phyloP scores from a whole-genome alignment of 371 early-diverging fungal species.

The Mortierella sp. region DNA sequence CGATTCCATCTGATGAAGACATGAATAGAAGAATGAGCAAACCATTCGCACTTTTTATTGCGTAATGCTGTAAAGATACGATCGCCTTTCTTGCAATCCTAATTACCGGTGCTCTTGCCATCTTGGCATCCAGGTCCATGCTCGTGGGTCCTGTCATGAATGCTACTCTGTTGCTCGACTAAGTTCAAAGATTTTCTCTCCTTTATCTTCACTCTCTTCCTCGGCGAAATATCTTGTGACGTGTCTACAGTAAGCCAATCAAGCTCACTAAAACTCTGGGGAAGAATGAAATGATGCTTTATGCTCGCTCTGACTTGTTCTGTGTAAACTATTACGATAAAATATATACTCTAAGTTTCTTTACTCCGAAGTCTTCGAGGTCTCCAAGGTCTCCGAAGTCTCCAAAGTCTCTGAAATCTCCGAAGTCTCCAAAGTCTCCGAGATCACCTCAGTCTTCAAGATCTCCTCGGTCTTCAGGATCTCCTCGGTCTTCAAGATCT shows the following conservation, averaged over 20 bases:
- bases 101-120: slow-evolving; percentile 3
- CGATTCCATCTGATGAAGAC: slow-evolving; percentile 23
- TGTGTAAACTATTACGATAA: background rate
- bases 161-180: background rate
- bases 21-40: background rate
- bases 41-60: background rate
- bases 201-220: background rate
- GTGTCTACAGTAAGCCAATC: background rate
- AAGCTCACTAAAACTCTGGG: background rate
- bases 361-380: slow-evolving; percentile 5
- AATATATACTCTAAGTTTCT: background rate
- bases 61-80: background rate
- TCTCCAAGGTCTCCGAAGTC: no score
- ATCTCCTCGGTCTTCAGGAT: no score
- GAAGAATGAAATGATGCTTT: background rate
- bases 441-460: no score
- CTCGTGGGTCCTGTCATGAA: slow-evolving; percentile 4
- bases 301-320: background rate
- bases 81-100: background rate
- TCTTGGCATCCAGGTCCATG: slow-evolving; percentile 18
- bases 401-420: no score
- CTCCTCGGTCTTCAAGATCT: no score
- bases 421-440: no score
- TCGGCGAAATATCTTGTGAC: background rate
- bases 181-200: background rate